Base-by-base conservation (phyloP, 2,329 filamentous ascomycete genomes). In the Colletotrichum musicola region DNA sequence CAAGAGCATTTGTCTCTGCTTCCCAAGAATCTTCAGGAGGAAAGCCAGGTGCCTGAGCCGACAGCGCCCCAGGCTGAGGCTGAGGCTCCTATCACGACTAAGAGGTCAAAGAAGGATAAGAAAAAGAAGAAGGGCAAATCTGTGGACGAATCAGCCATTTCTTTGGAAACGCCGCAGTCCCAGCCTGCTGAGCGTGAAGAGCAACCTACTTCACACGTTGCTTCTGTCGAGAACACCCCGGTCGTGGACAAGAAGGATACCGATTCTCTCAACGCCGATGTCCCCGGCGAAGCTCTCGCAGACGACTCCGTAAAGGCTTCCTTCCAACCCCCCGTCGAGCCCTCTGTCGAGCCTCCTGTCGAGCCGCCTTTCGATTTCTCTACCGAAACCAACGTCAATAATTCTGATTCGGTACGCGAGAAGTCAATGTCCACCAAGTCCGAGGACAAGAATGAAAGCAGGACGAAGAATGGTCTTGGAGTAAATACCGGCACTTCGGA, bases 21-120 rank as follows among this genome's bases (percentile, higher is more conserved):
- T 35, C 7, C 30, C 10, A 35, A 35, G 30, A 35, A 2, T 9
- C 7, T 35, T 35, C 30, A 35, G 10, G 30, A 35, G 30, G 30
- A 35, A 35, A 35, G 3, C 30, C 30, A 35, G 30, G 30, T 35
- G 2, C 7, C 7, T 35, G 9, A 10, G 10, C 30, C 10, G 2
- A 10, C 30, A 35, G 30, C 27, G 2, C 27, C 27, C 6, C 27
- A 7, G 6, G 27, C 27, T 10, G 27, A 30, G 27, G 27, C 27
- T 30, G 27, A 30, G 27, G 27, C 30, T 35, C 10, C 30, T 9
- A 4, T 35, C 30, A 35, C 30, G 9, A 56, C 64, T 16, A 73
- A 74, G 64, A 74, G 70, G 63, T 69, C 70, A 16, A 71, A 70
- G 62, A 68, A 75, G 47, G 73, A 75, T 44, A 77, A 75, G 70